phyloP scores from a whole-genome alignment of 768 basidiomycete species.

The Suillus lakei region DNA sequence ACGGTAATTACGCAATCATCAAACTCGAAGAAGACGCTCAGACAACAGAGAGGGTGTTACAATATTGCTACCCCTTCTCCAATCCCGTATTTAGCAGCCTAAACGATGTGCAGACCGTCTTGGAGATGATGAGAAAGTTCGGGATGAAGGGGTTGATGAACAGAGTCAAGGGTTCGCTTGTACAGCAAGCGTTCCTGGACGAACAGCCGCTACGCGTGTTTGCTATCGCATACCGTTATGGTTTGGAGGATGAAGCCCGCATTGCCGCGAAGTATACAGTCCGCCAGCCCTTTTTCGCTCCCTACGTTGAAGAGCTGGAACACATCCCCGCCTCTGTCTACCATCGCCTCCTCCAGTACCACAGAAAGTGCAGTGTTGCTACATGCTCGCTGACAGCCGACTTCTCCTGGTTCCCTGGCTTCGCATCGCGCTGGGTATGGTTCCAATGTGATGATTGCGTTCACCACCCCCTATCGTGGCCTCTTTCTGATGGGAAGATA shows the following conservation, averaged over 20 bases:
- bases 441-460: slow-evolving; percentile 45
- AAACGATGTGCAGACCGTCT: slow-evolving; percentile 38
- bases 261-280: slow-evolving; percentile 42
- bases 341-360: slow-evolving; percentile 42
- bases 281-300: slow-evolving; percentile 38
- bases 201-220: slow-evolving; percentile 41
- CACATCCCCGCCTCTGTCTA: slow-evolving; percentile 42
- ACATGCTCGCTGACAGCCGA: slow-evolving; percentile 36
- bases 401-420: slow-evolving; percentile 41
- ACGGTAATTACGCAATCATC: slow-evolving; percentile 30
- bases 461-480: slow-evolving; percentile 38
- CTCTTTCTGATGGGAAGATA: slow-evolving; percentile 38
- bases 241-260: slow-evolving; percentile 37
- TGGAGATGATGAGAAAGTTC: slow-evolving; percentile 45
- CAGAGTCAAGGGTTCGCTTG: slow-evolving; percentile 33
- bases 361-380: slow-evolving; percentile 37
- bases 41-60: slow-evolving; percentile 38
- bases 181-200: slow-evolving; percentile 30
- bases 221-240: slow-evolving; percentile 44
- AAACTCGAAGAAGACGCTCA: slow-evolving; percentile 37
- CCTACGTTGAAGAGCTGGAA: slow-evolving; percentile 40
- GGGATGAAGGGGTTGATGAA: slow-evolving; percentile 38
- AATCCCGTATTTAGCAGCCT: slow-evolving; percentile 37
- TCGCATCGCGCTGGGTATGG: slow-evolving; percentile 42
- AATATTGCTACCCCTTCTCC: slow-evolving; percentile 42